Evolutionary conservation across 169 alveolate species (phyloP).

Genomic region (Perkinsus olseni): DNA sequence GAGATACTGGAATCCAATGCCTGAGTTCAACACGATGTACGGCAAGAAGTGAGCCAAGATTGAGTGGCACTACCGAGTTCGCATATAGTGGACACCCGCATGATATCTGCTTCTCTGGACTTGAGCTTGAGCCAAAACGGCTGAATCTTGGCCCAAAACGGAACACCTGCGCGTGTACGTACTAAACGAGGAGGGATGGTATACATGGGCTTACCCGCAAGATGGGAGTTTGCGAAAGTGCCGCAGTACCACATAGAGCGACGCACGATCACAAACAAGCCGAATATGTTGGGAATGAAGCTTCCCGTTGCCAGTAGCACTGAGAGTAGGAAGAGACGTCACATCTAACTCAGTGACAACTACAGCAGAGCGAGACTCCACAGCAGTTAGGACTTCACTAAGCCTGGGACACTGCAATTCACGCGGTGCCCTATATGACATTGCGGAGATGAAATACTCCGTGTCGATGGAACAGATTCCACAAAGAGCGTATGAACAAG

Average conservation of each 20-base stretch:
- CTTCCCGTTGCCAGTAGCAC: not conserved
- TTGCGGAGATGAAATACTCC: too few species aligned
- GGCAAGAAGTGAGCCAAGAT: not conserved
- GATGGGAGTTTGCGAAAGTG: not conserved
- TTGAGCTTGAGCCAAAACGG: not conserved
- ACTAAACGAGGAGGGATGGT: not conserved
- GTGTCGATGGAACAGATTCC: too few species aligned
- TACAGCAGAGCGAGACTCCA: too few species aligned
- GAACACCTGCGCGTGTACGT: not conserved
- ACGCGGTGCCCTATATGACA: too few species aligned
- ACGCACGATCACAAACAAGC: not conserved
- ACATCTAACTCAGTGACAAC: not conserved
- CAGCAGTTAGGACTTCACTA: too few species aligned
- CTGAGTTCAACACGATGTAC: not conserved
- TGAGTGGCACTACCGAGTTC: not conserved
- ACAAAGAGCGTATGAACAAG: too few species aligned
- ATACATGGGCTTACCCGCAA: not conserved
- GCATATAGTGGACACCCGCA: not conserved
- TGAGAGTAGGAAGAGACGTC: not conserved
- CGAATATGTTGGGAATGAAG: not conserved
- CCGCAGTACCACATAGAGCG: not conserved
- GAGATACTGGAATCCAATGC: not conserved
- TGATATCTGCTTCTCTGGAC: not conserved
- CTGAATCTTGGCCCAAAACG: not conserved
- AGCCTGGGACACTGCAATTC: too few species aligned